Evolutionary conservation across 305 asterid genomes (phyloP), one percentile per base, ranked within the genome.

Genomic region (Fraxinus sp.): DNA sequence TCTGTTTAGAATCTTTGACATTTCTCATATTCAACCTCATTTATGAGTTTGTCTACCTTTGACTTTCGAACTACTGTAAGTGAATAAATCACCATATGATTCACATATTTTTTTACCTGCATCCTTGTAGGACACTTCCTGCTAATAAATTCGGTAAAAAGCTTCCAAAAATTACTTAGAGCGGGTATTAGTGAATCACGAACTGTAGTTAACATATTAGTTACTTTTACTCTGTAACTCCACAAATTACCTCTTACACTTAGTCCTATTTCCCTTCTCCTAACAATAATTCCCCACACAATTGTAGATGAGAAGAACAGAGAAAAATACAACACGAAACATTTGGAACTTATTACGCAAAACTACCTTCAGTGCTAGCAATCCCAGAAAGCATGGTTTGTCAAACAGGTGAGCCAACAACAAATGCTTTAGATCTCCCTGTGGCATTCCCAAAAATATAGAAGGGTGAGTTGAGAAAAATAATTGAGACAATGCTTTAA

Each of bases 331-430:
- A 71, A 35, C 76, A 39, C 0, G 28, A 20, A 59, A 28, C 39
- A 52, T 39, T 44, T 36, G 55, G 32, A 55, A 77, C 26, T 49
- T 64, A 62, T 74, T 59, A 74, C 28, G 30, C 78, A 81, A 76
- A 52, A 74, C 41, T 86, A 96, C 99, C 98, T 96, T 90, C 78
- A 96, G 35, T 4, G 99, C 99, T 24, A 96, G 91, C 90, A 93
- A 81, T 26, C 99, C 99, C 82, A 94, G 90, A 82, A 96, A 96
- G 86, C 99, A 96, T 26, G 99, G 99, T 87, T 96, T 94, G 92
- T 96, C 99, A 76, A 96, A 96, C 84, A 96, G 93, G 78, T 93
- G 97, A 85, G 97, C 99, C 88, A 96, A 84, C 78, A 82, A 4
- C 64, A 96, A 84, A 90, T 94, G 98, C 87, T 89, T 93, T 76